Percentiles rank a stretch among this genome's conserved stretches.
These are phyloP conservation scores for Diaporthe ilicicola DNA, from an alignment of 2,329 filamentous ascomycete species.

Conservation along the genomic window DNA sequence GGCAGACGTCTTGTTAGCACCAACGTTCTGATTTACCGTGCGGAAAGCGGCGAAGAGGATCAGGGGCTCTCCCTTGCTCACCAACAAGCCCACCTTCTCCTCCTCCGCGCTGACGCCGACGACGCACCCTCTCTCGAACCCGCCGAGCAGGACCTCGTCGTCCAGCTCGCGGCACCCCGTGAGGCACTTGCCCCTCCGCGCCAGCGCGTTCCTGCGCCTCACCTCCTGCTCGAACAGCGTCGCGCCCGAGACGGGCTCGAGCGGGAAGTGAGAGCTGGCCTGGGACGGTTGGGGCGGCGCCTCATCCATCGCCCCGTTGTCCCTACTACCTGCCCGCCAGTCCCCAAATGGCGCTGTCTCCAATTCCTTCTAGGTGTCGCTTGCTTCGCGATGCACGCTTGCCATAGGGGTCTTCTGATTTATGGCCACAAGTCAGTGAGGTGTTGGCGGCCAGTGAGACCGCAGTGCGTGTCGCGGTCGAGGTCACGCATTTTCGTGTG, in stretches of 20 bases:
- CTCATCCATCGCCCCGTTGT: constrained; percentile 3
- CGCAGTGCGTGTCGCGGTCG: not conserved
- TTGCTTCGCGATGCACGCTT: not conserved
- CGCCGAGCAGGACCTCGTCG: constrained; percentile 53
- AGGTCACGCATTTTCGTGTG: not conserved
- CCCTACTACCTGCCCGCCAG: not conserved
- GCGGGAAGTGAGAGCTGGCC: constrained; percentile 54
- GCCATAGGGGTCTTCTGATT: not conserved
- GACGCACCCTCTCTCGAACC: constrained; percentile 59
- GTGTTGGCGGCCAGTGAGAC: not conserved
- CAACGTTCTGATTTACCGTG: not conserved
- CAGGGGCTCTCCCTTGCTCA: constrained; percentile 37
- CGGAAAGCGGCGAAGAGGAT: constrained; percentile 38
- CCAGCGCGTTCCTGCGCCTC: constrained; percentile 44
- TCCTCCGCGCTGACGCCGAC: constrained; percentile 64
- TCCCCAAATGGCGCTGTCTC: not conserved
- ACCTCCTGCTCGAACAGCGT: constrained; percentile 51
- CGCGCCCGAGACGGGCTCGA: constrained; percentile 55
- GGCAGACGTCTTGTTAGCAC: constrained; percentile 31
- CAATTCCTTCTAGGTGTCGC: not conserved
- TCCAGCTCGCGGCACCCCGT: constrained; percentile 61
- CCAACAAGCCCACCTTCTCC: constrained; percentile 56
- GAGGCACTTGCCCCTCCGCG: constrained; percentile 42
- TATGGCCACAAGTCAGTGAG: not conserved
- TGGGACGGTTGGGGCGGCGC: constrained; percentile 43